Evolutionary conservation across 2,329 filamentous ascomycete species (phyloP).

Genomic region (Diplodia corticola): DNA sequence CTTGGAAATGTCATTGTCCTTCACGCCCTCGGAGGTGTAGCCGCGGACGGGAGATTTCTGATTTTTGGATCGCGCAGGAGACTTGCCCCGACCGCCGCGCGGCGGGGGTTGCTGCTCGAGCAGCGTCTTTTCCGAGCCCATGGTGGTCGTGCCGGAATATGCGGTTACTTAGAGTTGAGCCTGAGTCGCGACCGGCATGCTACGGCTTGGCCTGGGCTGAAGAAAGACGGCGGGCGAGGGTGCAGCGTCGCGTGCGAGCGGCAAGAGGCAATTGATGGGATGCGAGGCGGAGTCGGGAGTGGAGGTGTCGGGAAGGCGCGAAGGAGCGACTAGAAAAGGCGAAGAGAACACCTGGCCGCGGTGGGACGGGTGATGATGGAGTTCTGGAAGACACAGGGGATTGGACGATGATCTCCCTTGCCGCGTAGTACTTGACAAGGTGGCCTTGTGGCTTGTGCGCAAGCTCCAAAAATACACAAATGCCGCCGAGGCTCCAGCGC

Average conservation of each 20-base stretch:
- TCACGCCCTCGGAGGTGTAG: slow-evolving; percentile 76
- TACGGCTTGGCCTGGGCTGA: slow-evolving; percentile 21
- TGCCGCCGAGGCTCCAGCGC: slow-evolving; percentile 17
- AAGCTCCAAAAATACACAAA: slow-evolving; percentile 17
- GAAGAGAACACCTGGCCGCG: slow-evolving; percentile 21
- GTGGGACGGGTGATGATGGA: slow-evolving; percentile 17
- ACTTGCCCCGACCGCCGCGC: slow-evolving; percentile 36
- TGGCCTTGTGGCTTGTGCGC: slow-evolving; percentile 11
- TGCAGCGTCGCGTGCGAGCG: background rate
- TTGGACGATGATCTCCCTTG: slow-evolving; percentile 1
- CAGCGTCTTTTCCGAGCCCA: slow-evolving; percentile 22
- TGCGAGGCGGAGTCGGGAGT: background rate
- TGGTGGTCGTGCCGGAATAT: slow-evolving; percentile 9
- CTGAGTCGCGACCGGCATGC: slow-evolving; percentile 22
- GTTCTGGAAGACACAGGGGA: slow-evolving; percentile 18
- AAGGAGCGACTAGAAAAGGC: slow-evolving; percentile 22
- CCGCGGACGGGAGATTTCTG: slow-evolving; percentile 43
- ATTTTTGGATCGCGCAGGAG: slow-evolving; percentile 39
- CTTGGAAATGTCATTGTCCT: slow-evolving; percentile 88
- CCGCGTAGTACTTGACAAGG: slow-evolving; percentile 5
- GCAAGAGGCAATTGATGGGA: background rate
- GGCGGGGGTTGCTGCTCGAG: slow-evolving; percentile 18
- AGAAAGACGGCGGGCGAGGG: slow-evolving; percentile 1
- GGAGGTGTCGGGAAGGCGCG: slow-evolving; percentile 1
- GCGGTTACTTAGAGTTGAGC: slow-evolving; percentile 18